Evolutionary conservation across 257 asterid genomes (phyloP).

Genomic region (Nicotiana undulata): DNA sequence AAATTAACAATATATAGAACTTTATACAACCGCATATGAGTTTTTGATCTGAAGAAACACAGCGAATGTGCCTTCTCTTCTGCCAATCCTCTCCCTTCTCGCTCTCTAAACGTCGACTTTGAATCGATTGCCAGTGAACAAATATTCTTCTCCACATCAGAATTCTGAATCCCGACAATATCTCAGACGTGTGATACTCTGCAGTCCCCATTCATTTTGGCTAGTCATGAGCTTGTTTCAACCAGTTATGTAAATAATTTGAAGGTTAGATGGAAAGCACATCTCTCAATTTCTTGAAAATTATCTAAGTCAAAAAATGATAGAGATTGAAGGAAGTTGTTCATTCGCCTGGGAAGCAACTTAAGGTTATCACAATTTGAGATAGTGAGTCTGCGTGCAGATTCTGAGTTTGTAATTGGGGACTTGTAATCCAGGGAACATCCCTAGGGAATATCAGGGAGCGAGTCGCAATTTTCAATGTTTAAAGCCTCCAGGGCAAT

Average conservation of each 20-base stretch:
- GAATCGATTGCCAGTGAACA: no score
- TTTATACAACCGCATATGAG: neutral
- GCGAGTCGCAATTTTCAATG: neutral
- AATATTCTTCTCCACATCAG: neutral
- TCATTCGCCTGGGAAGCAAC: neutral
- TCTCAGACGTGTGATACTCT: neutral
- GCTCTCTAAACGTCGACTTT: neutral
- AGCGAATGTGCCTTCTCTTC: neutral
- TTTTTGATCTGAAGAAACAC: neutral
- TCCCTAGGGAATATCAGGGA: neutral
- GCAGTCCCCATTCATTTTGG: neutral
- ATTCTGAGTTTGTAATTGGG: neutral
- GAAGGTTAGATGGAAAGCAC: slow-evolving; percentile 4
- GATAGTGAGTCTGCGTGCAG: neutral
- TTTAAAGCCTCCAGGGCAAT: neutral
- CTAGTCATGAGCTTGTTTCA: neutral
- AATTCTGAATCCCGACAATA: neutral
- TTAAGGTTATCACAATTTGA: neutral
- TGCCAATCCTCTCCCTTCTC: slow-evolving; percentile 3
- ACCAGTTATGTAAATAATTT: neutral
- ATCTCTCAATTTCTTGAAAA: neutral
- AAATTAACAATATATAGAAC: no score
- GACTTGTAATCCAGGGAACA: neutral
- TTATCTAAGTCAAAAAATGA: neutral
- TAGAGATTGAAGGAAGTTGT: slow-evolving; percentile 2